These are phyloP conservation scores for Helenozyma baotianmanensis DNA, from an alignment of 805 yeast genomes.

Conservation along the genomic window DNA sequence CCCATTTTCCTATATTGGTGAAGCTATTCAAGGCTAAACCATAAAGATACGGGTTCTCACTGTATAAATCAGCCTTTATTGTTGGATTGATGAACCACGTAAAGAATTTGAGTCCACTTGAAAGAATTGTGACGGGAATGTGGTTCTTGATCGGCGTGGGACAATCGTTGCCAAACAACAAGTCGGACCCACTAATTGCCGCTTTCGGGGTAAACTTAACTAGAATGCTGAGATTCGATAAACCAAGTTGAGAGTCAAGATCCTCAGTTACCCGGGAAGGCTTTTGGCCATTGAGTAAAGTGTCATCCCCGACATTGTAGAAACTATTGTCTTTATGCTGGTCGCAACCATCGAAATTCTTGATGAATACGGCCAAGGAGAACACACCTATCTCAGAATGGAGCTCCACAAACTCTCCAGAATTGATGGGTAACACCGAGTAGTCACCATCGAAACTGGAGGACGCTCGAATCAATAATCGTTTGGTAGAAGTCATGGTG, in stretches of 20 bases:
- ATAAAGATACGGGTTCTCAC: conserved; percentile 58
- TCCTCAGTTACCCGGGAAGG: too few relatives aligned
- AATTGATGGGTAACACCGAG: conserved; percentile 41
- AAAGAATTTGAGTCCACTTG: conserved; percentile 52
- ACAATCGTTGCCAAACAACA: conserved; percentile 69
- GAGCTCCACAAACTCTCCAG: conserved; percentile 32
- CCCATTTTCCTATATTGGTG: conserved; percentile 37
- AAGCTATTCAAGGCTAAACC: conserved; percentile 59
- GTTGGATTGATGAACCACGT: conserved; percentile 59
- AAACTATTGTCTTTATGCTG: conserved; percentile 32
- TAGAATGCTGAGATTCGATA: conserved; percentile 30
- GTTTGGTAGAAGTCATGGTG: conserved; percentile 14
- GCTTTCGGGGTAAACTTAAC: conserved; percentile 39
- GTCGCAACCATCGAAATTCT: conserved; percentile 43
- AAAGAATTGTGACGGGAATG: conserved; percentile 47
- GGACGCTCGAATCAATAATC: conserved; percentile 31
- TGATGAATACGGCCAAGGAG: conserved; percentile 39
- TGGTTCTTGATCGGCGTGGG: conserved; percentile 52
- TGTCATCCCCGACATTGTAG: conserved; percentile 24
- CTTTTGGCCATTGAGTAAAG: conserved; percentile 20
- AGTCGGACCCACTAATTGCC: conserved; percentile 46
- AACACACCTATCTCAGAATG: conserved; percentile 36
- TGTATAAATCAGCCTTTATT: conserved; percentile 56
- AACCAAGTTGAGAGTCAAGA: neutral
- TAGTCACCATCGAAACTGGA: conserved; percentile 20